These are phyloP conservation scores for Metrosideros polymorpha DNA, from an alignment of 441 rosid species.

Conservation along the genomic window DNA sequence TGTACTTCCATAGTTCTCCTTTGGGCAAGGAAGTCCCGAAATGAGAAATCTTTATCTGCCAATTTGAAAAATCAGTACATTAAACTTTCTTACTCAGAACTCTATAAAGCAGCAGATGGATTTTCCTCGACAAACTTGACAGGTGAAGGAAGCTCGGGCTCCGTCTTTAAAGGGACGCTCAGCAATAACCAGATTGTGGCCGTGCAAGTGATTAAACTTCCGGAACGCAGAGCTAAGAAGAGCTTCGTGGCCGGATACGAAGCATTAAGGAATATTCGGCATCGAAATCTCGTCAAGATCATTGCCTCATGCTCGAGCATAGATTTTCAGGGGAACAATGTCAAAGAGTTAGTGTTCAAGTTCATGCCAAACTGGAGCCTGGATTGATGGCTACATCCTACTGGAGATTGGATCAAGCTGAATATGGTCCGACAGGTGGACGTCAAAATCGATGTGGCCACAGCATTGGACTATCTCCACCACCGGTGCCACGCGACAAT, in stretches of 20 bases:
- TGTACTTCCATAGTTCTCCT: background rate
- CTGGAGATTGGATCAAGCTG: background rate
- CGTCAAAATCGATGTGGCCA: background rate
- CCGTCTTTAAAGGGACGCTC: conserved; percentile 1
- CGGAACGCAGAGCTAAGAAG: background rate
- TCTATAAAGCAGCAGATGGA: background rate
- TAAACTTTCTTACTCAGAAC: background rate
- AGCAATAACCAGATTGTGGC: background rate
- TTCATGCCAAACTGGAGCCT: conserved; percentile 11
- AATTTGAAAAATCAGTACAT: background rate
- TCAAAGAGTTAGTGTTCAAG: background rate
- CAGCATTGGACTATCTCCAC: background rate
- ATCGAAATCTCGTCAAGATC: conserved; percentile 1
- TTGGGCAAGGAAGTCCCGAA: background rate
- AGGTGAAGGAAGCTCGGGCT: background rate
- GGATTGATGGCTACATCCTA: background rate
- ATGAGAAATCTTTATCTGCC: background rate
- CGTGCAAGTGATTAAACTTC: background rate
- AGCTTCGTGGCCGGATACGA: background rate
- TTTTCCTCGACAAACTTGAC: background rate
- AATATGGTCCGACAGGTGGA: background rate
- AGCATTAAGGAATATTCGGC: background rate
- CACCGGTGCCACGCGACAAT: background rate
- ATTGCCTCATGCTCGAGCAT: background rate
- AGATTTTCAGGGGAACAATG: background rate